A percentile compares a stretch with the other conserved stretches of the same genome.
Evolutionary conservation across 805 yeast genomes (phyloP).

Genomic region (Naumovozyma castellii): DNA sequence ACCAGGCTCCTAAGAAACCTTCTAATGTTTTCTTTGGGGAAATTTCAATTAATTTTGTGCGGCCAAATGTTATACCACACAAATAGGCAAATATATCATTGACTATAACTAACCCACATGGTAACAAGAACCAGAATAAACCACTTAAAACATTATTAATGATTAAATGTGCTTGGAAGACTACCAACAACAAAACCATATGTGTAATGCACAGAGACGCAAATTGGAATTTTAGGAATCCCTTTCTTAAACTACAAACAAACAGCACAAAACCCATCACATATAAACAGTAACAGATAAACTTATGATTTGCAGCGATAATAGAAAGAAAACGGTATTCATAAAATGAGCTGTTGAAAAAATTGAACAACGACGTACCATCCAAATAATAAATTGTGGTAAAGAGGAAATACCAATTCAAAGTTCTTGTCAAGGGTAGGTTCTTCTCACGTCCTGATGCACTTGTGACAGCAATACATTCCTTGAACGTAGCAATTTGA

Average conservation of each 20-base stretch:
- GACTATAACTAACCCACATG: conserved; percentile 83
- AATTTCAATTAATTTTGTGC: conserved; percentile 81
- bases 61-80: conserved; percentile 95
- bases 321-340: conserved; percentile 38
- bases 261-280: conserved; percentile 83
- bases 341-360: conserved; percentile 41
- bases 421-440: conserved; percentile 68
- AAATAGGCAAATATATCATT: conserved; percentile 94
- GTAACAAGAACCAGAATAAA: conserved; percentile 87
- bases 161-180: conserved; percentile 88
- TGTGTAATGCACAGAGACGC: conserved; percentile 90
- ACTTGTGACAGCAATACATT: conserved; percentile 79
- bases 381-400: conserved; percentile 86
- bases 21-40: conserved; percentile 97
- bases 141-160: conserved; percentile 85
- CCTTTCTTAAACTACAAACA: conserved; percentile 81
- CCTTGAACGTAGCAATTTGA: conserved; percentile 80
- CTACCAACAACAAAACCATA: conserved; percentile 83
- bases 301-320: conserved; percentile 68
- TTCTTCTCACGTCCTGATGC: conserved; percentile 72
- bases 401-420: conserved; percentile 86
- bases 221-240: conserved; percentile 84
- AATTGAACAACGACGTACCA: conserved; percentile 70
- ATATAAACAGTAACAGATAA: conserved; percentile 75
- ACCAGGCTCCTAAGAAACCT: conserved; percentile 97